Percentiles rank a stretch among this genome's conserved stretches.
Evolutionary conservation across 306 rosid genomes (phyloP).

Genomic region (Citrullus amarus): DNA sequence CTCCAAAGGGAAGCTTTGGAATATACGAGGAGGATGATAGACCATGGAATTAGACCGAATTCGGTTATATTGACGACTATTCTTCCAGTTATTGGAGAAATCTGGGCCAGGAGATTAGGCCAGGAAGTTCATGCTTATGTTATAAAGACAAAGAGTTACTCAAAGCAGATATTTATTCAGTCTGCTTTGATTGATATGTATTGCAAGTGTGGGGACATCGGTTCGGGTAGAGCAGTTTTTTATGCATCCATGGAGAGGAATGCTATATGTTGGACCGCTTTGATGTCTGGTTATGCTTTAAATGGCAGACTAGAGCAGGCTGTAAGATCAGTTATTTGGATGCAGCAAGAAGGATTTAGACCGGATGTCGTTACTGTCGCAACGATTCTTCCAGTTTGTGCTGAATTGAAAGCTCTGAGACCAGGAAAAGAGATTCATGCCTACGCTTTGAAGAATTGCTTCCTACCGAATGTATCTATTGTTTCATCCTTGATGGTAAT

Average conservation of each 20-base stretch:
- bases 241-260: slow-evolving; percentile 55
- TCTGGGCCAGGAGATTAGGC: slow-evolving; percentile 35
- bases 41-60: slow-evolving; percentile 35
- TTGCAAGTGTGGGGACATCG: slow-evolving; percentile 67
- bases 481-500: slow-evolving; percentile 57
- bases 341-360: slow-evolving; percentile 87
- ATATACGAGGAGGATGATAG: slow-evolving; percentile 39
- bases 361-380: slow-evolving; percentile 68
- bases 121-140: slow-evolving; percentile 64
- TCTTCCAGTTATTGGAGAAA: slow-evolving; percentile 51
- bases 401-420: slow-evolving; percentile 47
- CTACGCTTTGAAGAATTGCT: slow-evolving; percentile 54
- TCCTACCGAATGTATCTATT: slow-evolving; percentile 57
- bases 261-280: slow-evolving; percentile 71
- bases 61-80: slow-evolving; percentile 34
- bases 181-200: slow-evolving; percentile 84
- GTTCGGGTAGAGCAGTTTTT: slow-evolving; percentile 51
- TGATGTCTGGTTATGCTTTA: slow-evolving; percentile 63
- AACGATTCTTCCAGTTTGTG: slow-evolving; percentile 62
- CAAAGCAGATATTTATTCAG: slow-evolving; percentile 40
- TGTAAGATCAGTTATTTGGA: slow-evolving; percentile 60
- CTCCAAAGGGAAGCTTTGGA: slow-evolving; percentile 41
- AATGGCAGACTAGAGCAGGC: slow-evolving; percentile 75
- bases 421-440: slow-evolving; percentile 76
- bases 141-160: slow-evolving; percentile 46